Evolutionary conservation across 2,329 filamentous ascomycete genomes (phyloP), one percentile per base, ranked within the genome.

Genomic region (Ophiostoma australiae): DNA sequence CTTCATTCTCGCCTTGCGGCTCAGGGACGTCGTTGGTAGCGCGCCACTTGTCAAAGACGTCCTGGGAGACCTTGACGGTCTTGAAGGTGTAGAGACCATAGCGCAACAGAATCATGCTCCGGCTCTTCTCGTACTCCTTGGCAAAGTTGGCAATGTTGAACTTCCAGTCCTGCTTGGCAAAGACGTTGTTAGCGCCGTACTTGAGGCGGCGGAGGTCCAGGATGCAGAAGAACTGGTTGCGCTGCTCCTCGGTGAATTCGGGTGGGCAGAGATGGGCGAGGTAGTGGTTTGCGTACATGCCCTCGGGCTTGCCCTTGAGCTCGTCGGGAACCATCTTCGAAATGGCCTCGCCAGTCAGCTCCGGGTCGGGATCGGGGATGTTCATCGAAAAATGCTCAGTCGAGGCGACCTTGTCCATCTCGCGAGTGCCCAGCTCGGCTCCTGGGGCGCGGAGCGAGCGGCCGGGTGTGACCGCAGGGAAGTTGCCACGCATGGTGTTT

Each of bases 51-150:
- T 84, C 85, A 70, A 88, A 80, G 10, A 87, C 81, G 55, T 87
- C 84, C 72, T 83, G 84, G 0, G 86, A 86, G 1, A 86, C 85
- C 75, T 87, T 87, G 61, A 88, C 83, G 23, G 85, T 88, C 79
- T 88, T 87, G 79, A 88, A 89, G 75, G 88, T 84, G 75, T 88
- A 89, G 1, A 88, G 82, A 1, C 86, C 86, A 73, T 89, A 89
- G 67, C 86, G 85, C 71, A 89, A 76, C 78, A 89, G 83, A 71
- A 89, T 88, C 63, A 89, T 79, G 74, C 85, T 86, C 68, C 86
- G 82, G 76, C 86, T 88, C 80, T 89, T 89, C 76, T 89, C 86
- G 73, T 87, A 89, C 76, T 88, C 86, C 76, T 88, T 89, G 55
- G 86, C 86, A 72, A 89, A 89, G 76, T 88, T 88, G 73, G 85